Conservation (phyloP, 768 basidiomycete genomes). For the Boletus huronensis region DNA sequence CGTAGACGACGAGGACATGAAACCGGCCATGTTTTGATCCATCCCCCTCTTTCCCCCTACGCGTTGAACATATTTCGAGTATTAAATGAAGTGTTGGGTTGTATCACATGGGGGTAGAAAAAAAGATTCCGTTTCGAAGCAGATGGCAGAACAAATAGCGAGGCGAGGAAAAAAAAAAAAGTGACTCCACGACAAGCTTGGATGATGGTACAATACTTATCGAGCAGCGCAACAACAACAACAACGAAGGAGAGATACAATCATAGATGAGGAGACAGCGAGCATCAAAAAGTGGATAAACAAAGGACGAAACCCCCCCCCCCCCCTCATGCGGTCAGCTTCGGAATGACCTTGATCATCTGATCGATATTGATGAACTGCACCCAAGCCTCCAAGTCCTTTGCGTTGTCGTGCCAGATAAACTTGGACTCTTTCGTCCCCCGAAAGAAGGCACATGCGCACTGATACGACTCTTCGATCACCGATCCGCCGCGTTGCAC, state of each 20-base stretch:
- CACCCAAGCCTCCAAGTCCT: slow-evolving; percentile 74
- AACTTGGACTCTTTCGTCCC: slow-evolving; percentile 63
- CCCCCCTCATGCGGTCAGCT: slow-evolving; percentile 54
- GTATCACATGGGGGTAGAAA: neutral
- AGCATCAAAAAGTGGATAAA: neutral
- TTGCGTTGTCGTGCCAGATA: slow-evolving; percentile 64
- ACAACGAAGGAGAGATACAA: neutral
- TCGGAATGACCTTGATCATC: slow-evolving; percentile 74
- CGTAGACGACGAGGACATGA: neutral
- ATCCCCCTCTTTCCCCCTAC: neutral
- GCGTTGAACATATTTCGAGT: neutral
- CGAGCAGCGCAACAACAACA: neutral
- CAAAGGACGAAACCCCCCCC: neutral
- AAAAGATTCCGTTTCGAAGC: neutral
- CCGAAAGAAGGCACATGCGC: slow-evolving; percentile 74
- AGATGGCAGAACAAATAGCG: neutral
- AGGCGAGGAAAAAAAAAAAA: neutral
- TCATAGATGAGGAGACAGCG: neutral
- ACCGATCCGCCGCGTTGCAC: slow-evolving; percentile 52
- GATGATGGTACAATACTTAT: slow-evolving; percentile 10
- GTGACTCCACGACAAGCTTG: neutral
- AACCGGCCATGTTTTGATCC: neutral
- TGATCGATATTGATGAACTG: slow-evolving; percentile 83
- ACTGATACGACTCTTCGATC: slow-evolving; percentile 70
- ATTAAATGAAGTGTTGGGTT: slow-evolving; percentile 15